Evolutionary conservation across 257 asterid species (phyloP).

Genomic region (Scutellaria baicalensis): DNA sequence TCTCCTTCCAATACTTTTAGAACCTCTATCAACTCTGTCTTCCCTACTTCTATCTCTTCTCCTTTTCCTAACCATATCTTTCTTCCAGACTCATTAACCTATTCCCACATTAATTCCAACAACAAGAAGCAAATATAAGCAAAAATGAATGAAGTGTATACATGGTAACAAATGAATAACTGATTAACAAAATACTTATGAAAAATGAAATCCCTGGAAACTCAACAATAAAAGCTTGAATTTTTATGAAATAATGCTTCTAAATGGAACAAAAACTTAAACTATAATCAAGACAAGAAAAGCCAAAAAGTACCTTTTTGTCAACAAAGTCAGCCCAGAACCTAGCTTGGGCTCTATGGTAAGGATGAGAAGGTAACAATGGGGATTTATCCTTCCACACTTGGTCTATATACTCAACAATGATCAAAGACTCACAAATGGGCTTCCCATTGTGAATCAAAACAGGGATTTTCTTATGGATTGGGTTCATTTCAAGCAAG

Average conservation of each 20-base stretch:
- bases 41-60: neutral
- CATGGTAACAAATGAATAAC: no score
- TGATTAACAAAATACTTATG: no score
- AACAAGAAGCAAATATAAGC: no score
- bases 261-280: neutral
- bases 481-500: neutral
- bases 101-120: neutral
- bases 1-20: conserved; percentile 31
- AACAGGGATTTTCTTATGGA: neutral
- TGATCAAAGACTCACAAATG: neutral
- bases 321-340: conserved; percentile 8
- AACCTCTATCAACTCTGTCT: neutral
- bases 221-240: no score
- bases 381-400: neutral
- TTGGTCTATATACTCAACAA: neutral
- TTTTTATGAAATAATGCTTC: neutral
- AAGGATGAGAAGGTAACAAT: neutral
- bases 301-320: neutral
- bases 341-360: neutral
- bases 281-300: neutral
- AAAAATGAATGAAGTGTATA: no score
- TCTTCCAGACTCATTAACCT: neutral
- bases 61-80: neutral
- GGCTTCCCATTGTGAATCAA: neutral
- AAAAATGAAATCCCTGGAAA: no score